These are phyloP conservation scores for Priceomyces fermenticarens DNA, from an alignment of 805 yeast genomes.

Conservation along the genomic window DNA sequence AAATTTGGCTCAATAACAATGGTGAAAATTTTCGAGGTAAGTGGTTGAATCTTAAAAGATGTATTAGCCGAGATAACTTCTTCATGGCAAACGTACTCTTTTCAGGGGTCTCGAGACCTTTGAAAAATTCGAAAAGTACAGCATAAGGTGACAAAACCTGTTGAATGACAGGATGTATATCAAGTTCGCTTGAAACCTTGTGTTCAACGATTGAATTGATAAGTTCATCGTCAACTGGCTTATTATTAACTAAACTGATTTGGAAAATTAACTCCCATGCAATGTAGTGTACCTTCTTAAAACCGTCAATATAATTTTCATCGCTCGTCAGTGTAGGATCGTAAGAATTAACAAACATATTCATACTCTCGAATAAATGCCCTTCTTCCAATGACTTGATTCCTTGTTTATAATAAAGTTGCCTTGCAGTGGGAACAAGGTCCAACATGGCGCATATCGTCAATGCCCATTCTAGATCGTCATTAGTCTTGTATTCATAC, in stretches of 20 bases:
- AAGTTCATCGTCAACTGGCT: conserved; percentile 55
- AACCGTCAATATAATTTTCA: conserved; percentile 22
- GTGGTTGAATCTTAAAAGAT: conserved; percentile 40
- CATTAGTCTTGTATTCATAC: conserved; percentile 61
- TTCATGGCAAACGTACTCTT: conserved; percentile 21
- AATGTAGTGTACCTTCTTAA: conserved; percentile 46
- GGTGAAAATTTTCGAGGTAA: conserved; percentile 50
- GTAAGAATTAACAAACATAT: conserved; percentile 61
- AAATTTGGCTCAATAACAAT: conserved; percentile 46
- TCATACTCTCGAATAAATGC: conserved; percentile 58
- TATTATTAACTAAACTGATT: conserved; percentile 50
- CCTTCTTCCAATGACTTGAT: conserved; percentile 51
- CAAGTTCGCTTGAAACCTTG: conserved; percentile 28
- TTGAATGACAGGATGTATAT: conserved; percentile 54
- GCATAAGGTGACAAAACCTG: conserved; percentile 75
- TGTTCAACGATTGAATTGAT: conserved; percentile 46
- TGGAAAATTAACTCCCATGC: conserved; percentile 64
- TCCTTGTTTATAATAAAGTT: conserved; percentile 51
- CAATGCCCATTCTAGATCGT: conserved; percentile 77
- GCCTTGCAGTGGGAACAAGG: conserved; percentile 54
- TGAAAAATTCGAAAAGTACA: conserved; percentile 51
- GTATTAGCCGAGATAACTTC: conserved; percentile 46
- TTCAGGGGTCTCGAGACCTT: conserved; percentile 14
- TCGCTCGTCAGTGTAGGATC: conserved; percentile 30
- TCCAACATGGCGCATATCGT: conserved; percentile 69